Conservation (phyloP, 306 rosid genomes). For the apple (Malus domestica) region DNA sequence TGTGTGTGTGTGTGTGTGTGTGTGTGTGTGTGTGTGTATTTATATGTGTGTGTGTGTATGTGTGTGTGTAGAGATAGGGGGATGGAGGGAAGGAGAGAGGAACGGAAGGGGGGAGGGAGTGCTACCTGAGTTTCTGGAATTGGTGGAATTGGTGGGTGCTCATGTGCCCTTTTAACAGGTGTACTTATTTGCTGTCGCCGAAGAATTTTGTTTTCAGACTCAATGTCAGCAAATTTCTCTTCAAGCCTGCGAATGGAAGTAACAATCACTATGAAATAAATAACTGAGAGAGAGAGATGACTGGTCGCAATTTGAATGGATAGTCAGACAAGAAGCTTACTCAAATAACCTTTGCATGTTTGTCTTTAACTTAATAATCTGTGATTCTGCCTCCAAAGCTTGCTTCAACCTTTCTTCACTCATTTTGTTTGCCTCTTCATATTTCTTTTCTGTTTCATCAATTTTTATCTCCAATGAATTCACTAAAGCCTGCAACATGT, state of each 20-base stretch:
- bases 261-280: conserved; percentile 25
- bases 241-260: conserved; percentile 64
- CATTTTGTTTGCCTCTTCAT: conserved; percentile 72
- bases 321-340: conserved; percentile 17
- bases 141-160: conserved; percentile 52
- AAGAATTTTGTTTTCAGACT: conserved; percentile 83
- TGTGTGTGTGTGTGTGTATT: too few species aligned
- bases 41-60: too few species aligned
- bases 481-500: conserved; percentile 64
- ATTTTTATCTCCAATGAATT: conserved; percentile 82
- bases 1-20: too few species aligned
- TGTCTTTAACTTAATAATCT: conserved; percentile 85
- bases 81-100: background rate
- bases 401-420: conserved; percentile 96
- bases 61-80: background rate
- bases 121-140: conserved; percentile 16
- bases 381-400: conserved; percentile 89
- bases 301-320: background rate
- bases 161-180: conserved; percentile 54
- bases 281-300: background rate
- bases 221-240: conserved; percentile 76
- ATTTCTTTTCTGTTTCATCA: conserved; percentile 85
- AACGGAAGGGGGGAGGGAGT: background rate
- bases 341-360: conserved; percentile 77
- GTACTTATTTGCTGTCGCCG: conserved; percentile 58